These are phyloP conservation scores for Arthrobotrys iridis DNA, from an alignment of 2,329 filamentous ascomycete genomes.

Conservation along the genomic window DNA sequence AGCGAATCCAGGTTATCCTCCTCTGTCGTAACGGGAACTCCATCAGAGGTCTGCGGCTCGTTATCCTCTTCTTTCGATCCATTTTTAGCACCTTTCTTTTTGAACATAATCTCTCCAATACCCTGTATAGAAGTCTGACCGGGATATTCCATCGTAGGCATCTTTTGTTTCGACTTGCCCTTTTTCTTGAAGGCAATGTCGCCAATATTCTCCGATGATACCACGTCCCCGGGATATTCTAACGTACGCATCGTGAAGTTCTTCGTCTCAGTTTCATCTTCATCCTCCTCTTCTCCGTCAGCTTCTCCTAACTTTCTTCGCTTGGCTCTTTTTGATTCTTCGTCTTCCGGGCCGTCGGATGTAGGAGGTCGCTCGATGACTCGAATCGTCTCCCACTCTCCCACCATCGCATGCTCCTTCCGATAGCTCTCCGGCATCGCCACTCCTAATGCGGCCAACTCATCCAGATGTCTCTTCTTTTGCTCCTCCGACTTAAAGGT, in stretches of 20 bases:
- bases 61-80: conserved; percentile 56
- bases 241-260: conserved; percentile 56
- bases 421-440: conserved; percentile 81
- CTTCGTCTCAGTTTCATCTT: conserved; percentile 56
- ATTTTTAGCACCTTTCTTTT: conserved; percentile 59
- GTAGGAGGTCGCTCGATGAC: conserved; percentile 65
- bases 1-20: conserved; percentile 18
- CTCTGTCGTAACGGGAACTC: conserved; percentile 6
- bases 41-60: conserved; percentile 58
- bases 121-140: conserved; percentile 35
- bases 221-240: conserved; percentile 59
- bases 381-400: conserved; percentile 82
- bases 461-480: conserved; percentile 81
- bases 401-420: conserved; percentile 83
- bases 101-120: conserved; percentile 37
- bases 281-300: conserved; percentile 58
- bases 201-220: conserved; percentile 58
- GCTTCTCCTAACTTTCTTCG: conserved; percentile 63
- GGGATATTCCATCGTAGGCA: conserved; percentile 59
- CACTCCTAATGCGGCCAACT: conserved; percentile 87
- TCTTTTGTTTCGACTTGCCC: conserved; percentile 35
- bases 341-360: conserved; percentile 63
- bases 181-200: conserved; percentile 64
- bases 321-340: conserved; percentile 72
- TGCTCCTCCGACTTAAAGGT: conserved; percentile 63